phyloP scores from a whole-genome alignment of 2,329 filamentous ascomycete species.

The Fusarium sp. region DNA sequence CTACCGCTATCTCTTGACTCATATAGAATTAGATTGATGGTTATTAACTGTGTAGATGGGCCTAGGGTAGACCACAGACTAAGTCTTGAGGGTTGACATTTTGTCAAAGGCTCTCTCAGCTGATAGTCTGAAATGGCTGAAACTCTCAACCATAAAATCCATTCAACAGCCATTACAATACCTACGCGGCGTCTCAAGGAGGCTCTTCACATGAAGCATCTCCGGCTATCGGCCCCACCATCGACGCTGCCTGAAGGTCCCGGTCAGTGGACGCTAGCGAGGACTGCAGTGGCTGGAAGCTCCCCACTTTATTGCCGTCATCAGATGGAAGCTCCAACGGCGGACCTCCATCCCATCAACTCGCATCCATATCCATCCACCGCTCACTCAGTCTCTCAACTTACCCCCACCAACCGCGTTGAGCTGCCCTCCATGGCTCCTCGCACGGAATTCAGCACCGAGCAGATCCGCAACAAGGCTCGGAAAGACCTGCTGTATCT shows the following conservation, averaged over 20 bases:
- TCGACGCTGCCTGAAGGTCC: not conserved
- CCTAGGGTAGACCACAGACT: not conserved
- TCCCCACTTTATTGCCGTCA: conserved; percentile 39
- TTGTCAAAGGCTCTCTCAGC: not conserved
- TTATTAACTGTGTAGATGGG: not conserved
- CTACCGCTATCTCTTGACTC: not conserved
- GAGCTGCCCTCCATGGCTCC: conserved; percentile 72
- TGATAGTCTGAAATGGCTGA: too few relatives aligned
- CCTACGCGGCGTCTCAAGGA: not conserved
- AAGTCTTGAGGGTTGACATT: not conserved
- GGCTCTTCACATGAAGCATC: not conserved
- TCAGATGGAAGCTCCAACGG: conserved; percentile 28
- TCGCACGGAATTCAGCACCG: conserved; percentile 76
- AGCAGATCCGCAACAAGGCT: conserved; percentile 83
- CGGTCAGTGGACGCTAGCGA: conserved; percentile 2
- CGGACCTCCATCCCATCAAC: conserved; percentile 5
- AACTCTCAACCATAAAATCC: not conserved
- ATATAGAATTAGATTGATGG: not conserved
- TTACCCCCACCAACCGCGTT: conserved; percentile 46
- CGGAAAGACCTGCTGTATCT: conserved; percentile 90
- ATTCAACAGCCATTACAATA: not conserved
- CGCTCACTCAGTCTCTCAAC: conserved; percentile 2
- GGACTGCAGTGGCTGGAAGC: not conserved
- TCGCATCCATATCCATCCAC: conserved; percentile 1
- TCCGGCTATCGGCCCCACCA: conserved; percentile 13